Evolutionary conservation across 148 eudicot genomes (phyloP).

Genomic region (Salicornia ramosissima): DNA sequence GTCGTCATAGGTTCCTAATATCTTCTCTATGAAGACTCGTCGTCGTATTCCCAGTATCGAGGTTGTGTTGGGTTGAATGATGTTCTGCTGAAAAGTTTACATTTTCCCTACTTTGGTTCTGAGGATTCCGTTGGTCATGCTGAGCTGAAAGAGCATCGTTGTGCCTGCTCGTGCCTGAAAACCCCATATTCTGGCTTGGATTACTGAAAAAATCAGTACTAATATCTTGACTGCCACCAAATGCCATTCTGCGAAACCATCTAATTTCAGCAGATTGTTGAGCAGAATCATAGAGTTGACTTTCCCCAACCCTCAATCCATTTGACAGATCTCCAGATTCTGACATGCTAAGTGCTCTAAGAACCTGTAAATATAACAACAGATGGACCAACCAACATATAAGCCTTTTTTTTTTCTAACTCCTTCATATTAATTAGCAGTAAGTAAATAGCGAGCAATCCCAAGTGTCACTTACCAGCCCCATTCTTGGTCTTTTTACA

Average conservation of each 20-base stretch:
- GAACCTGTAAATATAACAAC: conserved; percentile 40
- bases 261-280: conserved; percentile 70
- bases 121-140: conserved; percentile 22
- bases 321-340: conserved; percentile 69
- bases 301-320: conserved; percentile 84
- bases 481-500: conserved; percentile 77
- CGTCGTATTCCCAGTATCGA: background rate
- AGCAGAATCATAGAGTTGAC: conserved; percentile 50
- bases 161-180: conserved; percentile 18
- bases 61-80: conserved; percentile 7
- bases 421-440: background rate
- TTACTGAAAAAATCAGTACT: conserved; percentile 54
- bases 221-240: conserved; percentile 56
- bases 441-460: background rate
- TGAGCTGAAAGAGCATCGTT: conserved; percentile 18
- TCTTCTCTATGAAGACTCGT: conserved; percentile 2
- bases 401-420: background rate
- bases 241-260: conserved; percentile 68
- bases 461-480: conserved; percentile 52
- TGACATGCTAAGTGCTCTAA: conserved; percentile 56
- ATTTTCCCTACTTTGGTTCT: conserved; percentile 15
- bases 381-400: too few relatives aligned
- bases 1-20: conserved; percentile 6
- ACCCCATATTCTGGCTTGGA: conserved; percentile 23
- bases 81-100: background rate